Evolutionary conservation across 257 asterid species (phyloP).

Genomic region (Dorcoceras hygrometricum): DNA sequence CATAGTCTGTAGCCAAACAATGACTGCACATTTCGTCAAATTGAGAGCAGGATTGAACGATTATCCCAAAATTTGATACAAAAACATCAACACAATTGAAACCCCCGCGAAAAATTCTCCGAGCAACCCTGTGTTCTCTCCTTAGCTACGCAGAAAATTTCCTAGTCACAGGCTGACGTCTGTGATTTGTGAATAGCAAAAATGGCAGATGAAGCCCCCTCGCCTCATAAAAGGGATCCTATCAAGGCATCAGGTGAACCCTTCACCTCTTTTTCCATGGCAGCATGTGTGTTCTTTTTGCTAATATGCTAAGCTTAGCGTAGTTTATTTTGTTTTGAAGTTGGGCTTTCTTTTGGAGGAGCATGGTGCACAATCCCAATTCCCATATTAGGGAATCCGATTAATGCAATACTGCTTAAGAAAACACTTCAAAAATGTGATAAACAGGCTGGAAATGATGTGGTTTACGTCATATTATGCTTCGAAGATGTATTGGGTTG

Average conservation of each 20-base stretch:
- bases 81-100: background rate
- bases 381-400: background rate
- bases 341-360: background rate
- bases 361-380: background rate
- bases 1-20: no score
- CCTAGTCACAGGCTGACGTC: constrained; percentile 16
- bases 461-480: background rate
- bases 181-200: constrained; percentile 19
- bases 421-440: background rate
- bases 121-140: background rate
- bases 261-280: background rate
- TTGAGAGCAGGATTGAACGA: background rate
- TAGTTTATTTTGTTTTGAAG: background rate
- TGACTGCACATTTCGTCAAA: background rate
- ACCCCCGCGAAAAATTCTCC: background rate
- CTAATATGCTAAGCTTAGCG: background rate
- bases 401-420: background rate
- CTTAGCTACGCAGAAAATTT: constrained; percentile 4
- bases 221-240: constrained; percentile 61
- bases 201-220: constrained; percentile 73
- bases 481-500: background rate
- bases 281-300: background rate
- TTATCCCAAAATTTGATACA: background rate
- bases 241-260: constrained; percentile 71
- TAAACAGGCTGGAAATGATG: background rate